phyloP scores from a whole-genome alignment of 345 rosid species.

The Eucalyptus globulus region DNA sequence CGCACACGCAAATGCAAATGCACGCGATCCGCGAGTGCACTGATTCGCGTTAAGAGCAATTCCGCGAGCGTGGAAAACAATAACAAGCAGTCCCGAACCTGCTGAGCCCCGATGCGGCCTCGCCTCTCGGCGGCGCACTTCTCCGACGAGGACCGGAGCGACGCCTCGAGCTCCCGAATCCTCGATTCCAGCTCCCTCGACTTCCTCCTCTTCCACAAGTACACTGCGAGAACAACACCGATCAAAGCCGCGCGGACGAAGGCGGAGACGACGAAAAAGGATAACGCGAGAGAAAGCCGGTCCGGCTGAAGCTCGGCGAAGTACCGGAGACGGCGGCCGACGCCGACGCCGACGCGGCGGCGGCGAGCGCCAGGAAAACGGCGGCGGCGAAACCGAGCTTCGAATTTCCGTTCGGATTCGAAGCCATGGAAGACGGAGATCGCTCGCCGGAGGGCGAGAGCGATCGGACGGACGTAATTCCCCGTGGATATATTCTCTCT shows the following conservation, averaged over 20 bases:
- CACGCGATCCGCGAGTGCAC: background rate
- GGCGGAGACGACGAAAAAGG: background rate
- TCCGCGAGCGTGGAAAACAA: background rate
- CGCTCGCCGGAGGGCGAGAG: background rate
- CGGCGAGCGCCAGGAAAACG: conserved; percentile 4
- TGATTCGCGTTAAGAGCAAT: background rate
- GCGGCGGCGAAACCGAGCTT: background rate
- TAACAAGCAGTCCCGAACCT: conserved; percentile 22
- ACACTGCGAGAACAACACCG: conserved; percentile 14
- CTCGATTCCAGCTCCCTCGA: conserved; percentile 14
- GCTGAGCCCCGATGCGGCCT: conserved; percentile 85
- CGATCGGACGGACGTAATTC: background rate
- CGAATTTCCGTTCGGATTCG: background rate
- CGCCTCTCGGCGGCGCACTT: conserved; percentile 78
- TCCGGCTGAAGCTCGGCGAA: background rate
- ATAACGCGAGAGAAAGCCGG: background rate
- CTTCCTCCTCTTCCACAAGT: conserved; percentile 32
- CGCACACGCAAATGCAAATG: background rate
- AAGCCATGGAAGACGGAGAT: background rate
- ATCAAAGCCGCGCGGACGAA: background rate
- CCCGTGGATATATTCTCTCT: background rate
- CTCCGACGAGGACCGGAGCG: conserved; percentile 44
- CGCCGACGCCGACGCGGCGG: background rate
- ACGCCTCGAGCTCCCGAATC: conserved; percentile 37
- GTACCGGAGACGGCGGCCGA: conserved; percentile 18